Evolutionary conservation across 257 asterid genomes (phyloP).

Genomic region (Gardenia jasminoides): DNA sequence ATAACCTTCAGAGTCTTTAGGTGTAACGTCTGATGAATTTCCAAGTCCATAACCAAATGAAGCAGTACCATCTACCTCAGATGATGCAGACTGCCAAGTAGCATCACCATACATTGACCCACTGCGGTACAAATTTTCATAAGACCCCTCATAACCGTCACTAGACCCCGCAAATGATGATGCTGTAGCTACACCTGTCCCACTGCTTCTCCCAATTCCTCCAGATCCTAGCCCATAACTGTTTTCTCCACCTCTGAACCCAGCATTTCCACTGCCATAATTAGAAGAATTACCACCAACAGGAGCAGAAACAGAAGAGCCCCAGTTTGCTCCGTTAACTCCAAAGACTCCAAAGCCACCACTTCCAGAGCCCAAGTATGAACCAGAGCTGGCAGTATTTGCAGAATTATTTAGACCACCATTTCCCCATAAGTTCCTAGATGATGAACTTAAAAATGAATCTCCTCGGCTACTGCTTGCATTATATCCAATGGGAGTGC

Average conservation of each 20-base stretch:
- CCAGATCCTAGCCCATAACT: conserved; percentile 53
- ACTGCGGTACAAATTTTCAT: conserved; percentile 36
- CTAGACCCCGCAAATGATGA: conserved; percentile 53
- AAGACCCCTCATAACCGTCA: conserved; percentile 45
- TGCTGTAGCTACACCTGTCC: conserved; percentile 39
- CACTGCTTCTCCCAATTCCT: conserved; percentile 60
- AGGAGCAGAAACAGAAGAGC: conserved; percentile 53
- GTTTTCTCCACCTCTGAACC: conserved; percentile 57
- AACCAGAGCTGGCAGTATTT: conserved; percentile 47
- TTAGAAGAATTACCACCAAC: conserved; percentile 54
- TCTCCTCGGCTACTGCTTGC: conserved; percentile 51
- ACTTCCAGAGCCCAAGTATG: conserved; percentile 56
- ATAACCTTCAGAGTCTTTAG: conserved; percentile 46
- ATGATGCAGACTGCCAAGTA: conserved; percentile 43
- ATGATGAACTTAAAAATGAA: conserved; percentile 44
- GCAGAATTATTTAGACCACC: conserved; percentile 54
- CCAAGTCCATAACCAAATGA: conserved; percentile 52
- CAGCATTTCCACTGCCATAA: conserved; percentile 49
- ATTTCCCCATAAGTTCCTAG: conserved; percentile 69
- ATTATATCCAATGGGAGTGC: conserved; percentile 67
- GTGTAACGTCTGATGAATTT: conserved; percentile 36
- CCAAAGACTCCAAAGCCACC: conserved; percentile 70
- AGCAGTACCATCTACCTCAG: conserved; percentile 43
- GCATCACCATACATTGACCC: conserved; percentile 43
- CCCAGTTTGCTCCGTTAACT: conserved; percentile 63